Base-by-base conservation (phyloP, 352 stramenopile genomes). In the Aphanomyces invadans region DNA sequence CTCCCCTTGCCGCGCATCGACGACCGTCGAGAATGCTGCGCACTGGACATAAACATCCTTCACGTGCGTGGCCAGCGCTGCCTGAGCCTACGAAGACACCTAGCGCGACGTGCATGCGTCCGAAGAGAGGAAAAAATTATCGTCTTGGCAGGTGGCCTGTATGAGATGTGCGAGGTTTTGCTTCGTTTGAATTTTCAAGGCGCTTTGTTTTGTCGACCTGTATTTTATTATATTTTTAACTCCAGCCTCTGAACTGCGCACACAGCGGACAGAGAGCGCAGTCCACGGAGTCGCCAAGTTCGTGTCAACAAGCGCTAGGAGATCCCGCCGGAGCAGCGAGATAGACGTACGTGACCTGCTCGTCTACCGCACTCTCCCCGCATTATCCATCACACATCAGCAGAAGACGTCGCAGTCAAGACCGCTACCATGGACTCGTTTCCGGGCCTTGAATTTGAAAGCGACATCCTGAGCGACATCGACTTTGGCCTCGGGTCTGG, bases 211-310 rank as follows among this genome's bases (percentile, higher is more conserved):
- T 54, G 46, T 57, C 21, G 29, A 10, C 21, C 49, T 57, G 32
- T 57, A 57, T 67, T 67, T 67, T 67, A 67, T 67, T 67, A 57
- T 67, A 67, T 67, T 57, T 67, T 67, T 67, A 59, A 67, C 60
- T 56, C 60, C 60, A 67, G 60, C 60, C 60, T 55, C 60, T 67
- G 48, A 67, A 67, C 60, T 67, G 60, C 60, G 49, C 49, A 29
- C 49, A 59, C n/a, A 56, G 60, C 45, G 33, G 60, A 38, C 28
- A 42, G 57, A 67, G 60, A 67, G 60, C 19, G 55, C 23, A 48
- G 55, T 64, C 21, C 29, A 62, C 53, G 33, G 29, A 64, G 36
- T 51, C 21, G 55, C 46, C 29, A 19, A 53, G 45, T 46, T n/a
- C 55, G 31, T 23, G 55, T 25, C 11, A 45, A 15, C 36, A 42